Base-by-base conservation (phyloP, 805 yeast species). In the Priceomyces melissophilus region DNA sequence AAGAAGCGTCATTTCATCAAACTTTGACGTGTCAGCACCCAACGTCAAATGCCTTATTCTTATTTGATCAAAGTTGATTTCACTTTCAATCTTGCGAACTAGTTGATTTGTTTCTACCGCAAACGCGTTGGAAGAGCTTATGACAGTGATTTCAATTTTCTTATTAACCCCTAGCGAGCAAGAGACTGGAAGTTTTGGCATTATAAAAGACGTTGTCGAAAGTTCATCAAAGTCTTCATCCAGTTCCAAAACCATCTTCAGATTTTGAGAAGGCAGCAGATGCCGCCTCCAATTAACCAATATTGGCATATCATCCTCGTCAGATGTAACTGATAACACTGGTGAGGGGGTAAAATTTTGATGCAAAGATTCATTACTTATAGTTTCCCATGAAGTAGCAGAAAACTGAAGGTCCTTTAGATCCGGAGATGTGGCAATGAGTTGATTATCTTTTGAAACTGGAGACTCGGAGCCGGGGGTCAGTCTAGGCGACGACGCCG, bases 161-260 rank as follows among this genome's bases (percentile, higher is more conserved):
- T 43, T 40, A 26, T 30, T 29, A 15, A 38, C 35, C 9, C 32
- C 13, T 12, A 39, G 28, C 7, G 32, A 37, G 25, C 53, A 60
- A 1, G 62, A 52, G 3, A 62, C 53, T 9, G 57, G 47, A 53
- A 65, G 50, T 23, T 50, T 50, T 15, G 74, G 74, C 74, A 69
- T 68, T 10, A 67, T 61, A 49, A 69, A 67, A 1, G 65, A 44
- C 20, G 48, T 46, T 32, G 53, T 40, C 20, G 11, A 48, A 2
- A 27, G 39, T 32, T 42, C 53, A n/a, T 44, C 55, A 28, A 61
- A 69, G 41, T 67, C 72, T 42, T 67, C 72, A 33, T 67, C 73
- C 0, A 72, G 66, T 37, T 69, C 73, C 45, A 67, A 67, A 4
- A 67, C 65, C 67, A 66, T 60, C 5, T 60, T 65, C n/a, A 50